These are phyloP conservation scores for Perkinsela sp. DNA, from an alignment of 208 protist species.

Conservation along the genomic window DNA sequence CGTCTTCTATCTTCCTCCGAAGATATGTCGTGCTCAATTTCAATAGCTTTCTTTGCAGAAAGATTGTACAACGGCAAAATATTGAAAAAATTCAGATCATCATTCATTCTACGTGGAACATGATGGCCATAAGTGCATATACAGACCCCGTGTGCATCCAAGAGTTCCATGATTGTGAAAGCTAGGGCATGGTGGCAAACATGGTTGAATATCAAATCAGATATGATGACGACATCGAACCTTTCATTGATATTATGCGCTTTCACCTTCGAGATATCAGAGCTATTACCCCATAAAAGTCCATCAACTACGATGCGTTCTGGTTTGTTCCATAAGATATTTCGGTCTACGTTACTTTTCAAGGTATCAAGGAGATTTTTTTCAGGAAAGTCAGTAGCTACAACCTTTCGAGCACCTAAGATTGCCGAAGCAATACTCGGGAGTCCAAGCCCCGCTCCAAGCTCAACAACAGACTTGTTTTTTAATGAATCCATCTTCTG, in stretches of 20 bases:
- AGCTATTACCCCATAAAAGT: slow-evolving; percentile 39
- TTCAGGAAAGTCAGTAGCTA: slow-evolving; percentile 54
- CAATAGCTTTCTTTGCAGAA: background rate
- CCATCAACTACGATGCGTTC: slow-evolving; percentile 21
- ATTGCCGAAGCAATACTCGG: slow-evolving; percentile 25
- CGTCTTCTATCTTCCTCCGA: background rate
- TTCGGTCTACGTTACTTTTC: slow-evolving; percentile 24
- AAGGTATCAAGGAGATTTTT: slow-evolving; percentile 31
- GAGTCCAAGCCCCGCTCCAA: slow-evolving; percentile 47
- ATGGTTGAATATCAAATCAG: slow-evolving; percentile 69
- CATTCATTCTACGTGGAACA: background rate
- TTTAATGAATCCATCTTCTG: slow-evolving; percentile 21
- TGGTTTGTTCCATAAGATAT: slow-evolving; percentile 9
- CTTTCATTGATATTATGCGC: slow-evolving; percentile 18
- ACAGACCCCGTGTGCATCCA: background rate
- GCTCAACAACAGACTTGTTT: slow-evolving; percentile 35
- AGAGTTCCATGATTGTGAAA: slow-evolving; percentile 13
- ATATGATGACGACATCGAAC: slow-evolving; percentile 48
- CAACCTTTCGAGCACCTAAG: slow-evolving; percentile 26
- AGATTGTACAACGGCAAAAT: background rate
- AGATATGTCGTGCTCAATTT: background rate
- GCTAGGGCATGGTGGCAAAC: slow-evolving; percentile 52
- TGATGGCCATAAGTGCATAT: background rate
- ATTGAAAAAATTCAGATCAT: background rate
- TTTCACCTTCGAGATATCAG: slow-evolving; percentile 26